A percentile compares a stretch with the other conserved stretches of the same genome.
Evolutionary conservation across 2,329 filamentous ascomycete genomes (phyloP).

Genomic region (Apiospora phragmitis): DNA sequence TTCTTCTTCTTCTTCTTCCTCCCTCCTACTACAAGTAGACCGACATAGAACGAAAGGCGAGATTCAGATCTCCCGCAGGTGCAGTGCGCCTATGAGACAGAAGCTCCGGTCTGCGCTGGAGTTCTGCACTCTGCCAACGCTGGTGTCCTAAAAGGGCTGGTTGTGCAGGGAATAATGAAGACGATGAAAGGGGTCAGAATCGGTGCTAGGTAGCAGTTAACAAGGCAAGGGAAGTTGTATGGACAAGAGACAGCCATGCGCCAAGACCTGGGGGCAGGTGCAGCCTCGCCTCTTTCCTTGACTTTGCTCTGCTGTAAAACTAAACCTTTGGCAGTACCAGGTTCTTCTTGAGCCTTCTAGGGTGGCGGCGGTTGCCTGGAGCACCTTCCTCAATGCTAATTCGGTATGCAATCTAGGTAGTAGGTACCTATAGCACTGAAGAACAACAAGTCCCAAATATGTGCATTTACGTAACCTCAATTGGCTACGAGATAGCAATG

Average conservation of each 20-base stretch:
- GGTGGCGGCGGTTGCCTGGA: background rate
- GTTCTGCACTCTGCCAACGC: background rate
- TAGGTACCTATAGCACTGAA: background rate
- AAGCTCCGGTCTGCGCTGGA: background rate
- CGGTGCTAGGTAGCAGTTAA: background rate
- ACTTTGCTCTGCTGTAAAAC: too few species aligned
- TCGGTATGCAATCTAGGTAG: background rate
- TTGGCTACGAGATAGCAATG: background rate
- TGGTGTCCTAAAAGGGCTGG: background rate
- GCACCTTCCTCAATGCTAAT: background rate
- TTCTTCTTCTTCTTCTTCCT: background rate
- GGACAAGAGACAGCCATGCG: background rate
- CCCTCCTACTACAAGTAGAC: background rate
- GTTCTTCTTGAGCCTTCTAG: background rate
- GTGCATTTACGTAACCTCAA: background rate
- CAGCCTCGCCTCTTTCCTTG: background rate
- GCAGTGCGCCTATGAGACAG: background rate
- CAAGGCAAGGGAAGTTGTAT: background rate
- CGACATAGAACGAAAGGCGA: background rate
- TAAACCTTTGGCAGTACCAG: background rate
- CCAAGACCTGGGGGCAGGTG: background rate
- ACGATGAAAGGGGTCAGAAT: background rate
- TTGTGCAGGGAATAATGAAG: background rate
- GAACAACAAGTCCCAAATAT: background rate
- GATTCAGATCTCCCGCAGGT: background rate